Conservation (phyloP, 495 filamentous ascomycete genomes). For the Venustampulla echinocandica region DNA sequence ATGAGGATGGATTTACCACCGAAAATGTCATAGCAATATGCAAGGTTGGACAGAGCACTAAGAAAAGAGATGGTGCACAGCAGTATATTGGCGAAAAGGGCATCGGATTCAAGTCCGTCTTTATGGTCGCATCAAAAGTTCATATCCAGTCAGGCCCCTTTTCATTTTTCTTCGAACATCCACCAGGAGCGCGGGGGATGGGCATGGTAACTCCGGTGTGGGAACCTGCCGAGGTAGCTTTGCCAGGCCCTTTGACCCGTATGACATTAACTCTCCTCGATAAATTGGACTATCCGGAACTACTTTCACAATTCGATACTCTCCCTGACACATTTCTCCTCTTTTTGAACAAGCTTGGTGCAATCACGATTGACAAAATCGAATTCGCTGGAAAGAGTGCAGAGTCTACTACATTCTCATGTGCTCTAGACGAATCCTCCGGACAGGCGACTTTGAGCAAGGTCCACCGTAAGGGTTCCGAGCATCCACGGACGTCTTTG, state of each 20-base stretch:
- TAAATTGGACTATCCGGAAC: not conserved
- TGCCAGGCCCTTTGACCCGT: slow-evolving; percentile 2
- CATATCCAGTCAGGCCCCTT: slow-evolving; percentile 31
- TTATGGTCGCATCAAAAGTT: slow-evolving; percentile 33
- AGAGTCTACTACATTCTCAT: too few species aligned
- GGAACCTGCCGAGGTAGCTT: not conserved
- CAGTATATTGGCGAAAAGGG: slow-evolving; percentile 39
- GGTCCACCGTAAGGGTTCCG: too few species aligned
- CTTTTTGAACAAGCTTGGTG: slow-evolving; percentile 6
- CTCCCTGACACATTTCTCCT: slow-evolving; percentile 10
- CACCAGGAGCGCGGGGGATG: not conserved
- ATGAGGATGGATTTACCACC: slow-evolving; percentile 34
- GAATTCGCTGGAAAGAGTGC: not conserved
- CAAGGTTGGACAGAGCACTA: slow-evolving; percentile 30
- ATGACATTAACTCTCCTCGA: slow-evolving; percentile 6
- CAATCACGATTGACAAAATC: not conserved
- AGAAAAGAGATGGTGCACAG: slow-evolving; percentile 16
- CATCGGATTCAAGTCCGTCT: slow-evolving; percentile 42
- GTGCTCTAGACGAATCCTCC: too few species aligned
- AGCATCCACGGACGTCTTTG: too few species aligned
- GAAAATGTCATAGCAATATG: slow-evolving; percentile 32
- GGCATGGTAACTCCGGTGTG: slow-evolving; percentile 3
- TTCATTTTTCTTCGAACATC: slow-evolving; percentile 32
- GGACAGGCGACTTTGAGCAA: too few species aligned
- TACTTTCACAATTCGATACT: not conserved